Evolutionary conservation across 2,329 filamentous ascomycete species (phyloP), one percentile per base, ranked within the genome.

Genomic region (Hypocreales sp.): DNA sequence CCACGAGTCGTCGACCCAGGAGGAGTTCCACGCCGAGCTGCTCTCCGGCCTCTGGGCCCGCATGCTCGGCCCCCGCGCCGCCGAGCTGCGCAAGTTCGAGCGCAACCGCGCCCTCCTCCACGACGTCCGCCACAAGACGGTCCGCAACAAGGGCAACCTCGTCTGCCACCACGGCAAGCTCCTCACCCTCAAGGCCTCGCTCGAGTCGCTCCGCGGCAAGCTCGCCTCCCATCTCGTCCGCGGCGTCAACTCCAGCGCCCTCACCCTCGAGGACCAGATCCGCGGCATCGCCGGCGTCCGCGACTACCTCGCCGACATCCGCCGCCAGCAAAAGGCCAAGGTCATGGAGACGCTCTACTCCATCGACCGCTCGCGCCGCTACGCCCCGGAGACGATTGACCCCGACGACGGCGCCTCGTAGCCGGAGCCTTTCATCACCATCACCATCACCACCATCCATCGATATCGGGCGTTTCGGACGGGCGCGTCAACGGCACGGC

Each of bases 141-240:
- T 93, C 15, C 70, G 72, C 34, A 92, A 94, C 57, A 94, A 94
- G 55, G 72, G 74, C 36, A 67, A 92, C 20, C 66, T 95, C 7
- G 72, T 90, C 37, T 79, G 84, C 41, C 86, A 94, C 51, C 90
- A 92, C 42, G 73, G 79, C 33, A 78, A 80, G 35, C 67, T 95
- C 21, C 63, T 90, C 29, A 79, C 78, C 3, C 65, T 95, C 22
- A 90, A 92, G 48, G 76, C 81, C 8, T 87, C 81, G 39, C 67
- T 95, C 11, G 86, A 94, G 56, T 77, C 67, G n/a, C 60, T 93
- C 25, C 64, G 87, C 20, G 67, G 78, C 36, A 90, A 86, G 48
- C 64, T 94, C 12, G 79, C 93, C 22, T 81, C 73, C 28, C 87
- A 87, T 11, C 64, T 94, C 4, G 79, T 94, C 13, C 61, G 80